Evolutionary conservation across 208 protist genomes (phyloP), one percentile per base, ranked within the genome.

Genomic region (Novymonas esmeraldas): DNA sequence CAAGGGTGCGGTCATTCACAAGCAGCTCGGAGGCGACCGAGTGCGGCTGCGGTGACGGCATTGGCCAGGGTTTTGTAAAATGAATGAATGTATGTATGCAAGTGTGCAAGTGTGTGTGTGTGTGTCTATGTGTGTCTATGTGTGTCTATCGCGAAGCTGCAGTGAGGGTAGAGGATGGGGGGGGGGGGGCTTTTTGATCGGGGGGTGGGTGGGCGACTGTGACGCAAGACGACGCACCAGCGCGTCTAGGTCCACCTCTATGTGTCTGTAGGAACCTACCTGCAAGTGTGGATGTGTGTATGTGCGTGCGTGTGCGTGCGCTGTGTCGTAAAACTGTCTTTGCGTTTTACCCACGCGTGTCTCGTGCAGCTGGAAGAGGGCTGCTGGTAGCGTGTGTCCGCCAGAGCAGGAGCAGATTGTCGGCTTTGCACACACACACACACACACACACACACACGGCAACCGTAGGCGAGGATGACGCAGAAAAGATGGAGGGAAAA

Each of bases 1-100:
- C 54, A 63, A 93, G 81, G 7, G 70, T 79, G 59, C 82, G 84
- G 48, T 93, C 87, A 24, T 87, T 87, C 28, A 85, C 77, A 22
- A 89, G 50, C 64, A 89, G 39, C 44, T 82, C 73, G 34, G 64
- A 72, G 33, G 78, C 73, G 26, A 79, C 70, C 62, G 70, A 69
- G 20, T 65, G 70, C 54, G 29, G 18, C 22, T 44, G 31, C 54
- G 3, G 31, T 13, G 34, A 59, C 10, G 54, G 54, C 54, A 59
- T 59, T 44, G 54, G 9, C 11, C n/a, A 44, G 16, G 11, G 54
- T 11, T 52, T n/a, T 52, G 20, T 52, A 11, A 31, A 31, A 31
- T 5, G 24, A 7, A 7, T 31, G 11, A 31, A 29, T 52, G 48
- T 52, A 39, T 22, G 26, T 58, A 20, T 38, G 52, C 26, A 11